Evolutionary conservation across 805 yeast genomes (phyloP), one percentile per base, ranked within the genome.

Genomic region (Zygosaccharomyces bisporus): DNA sequence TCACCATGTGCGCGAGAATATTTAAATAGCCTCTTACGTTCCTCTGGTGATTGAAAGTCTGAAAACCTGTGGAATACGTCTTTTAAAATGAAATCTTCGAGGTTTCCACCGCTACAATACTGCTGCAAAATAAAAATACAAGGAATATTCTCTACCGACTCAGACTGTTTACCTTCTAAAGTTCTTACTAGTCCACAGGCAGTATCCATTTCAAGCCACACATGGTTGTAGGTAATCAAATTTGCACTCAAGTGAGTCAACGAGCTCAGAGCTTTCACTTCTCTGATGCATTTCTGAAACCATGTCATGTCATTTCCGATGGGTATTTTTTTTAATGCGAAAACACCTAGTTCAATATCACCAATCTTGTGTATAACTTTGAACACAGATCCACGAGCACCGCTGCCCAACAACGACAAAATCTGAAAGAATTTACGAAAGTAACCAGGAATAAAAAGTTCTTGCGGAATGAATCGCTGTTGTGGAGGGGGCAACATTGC

Each of bases 91-190:
- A 83, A 73, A 43, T 80, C 85, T 55, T 89, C 96, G 45, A 89
- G 64, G 33, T 87, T 87, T 0, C 96, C 96, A 12, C 95, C 95
- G 40, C 79, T 83, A 58, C 96, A 89, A 59, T 84, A 89, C 58
- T 89, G 95, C 61, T 86, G 91, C 10, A 89, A 67, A 7, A 89
- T 84, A 55, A 79, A 89, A 4, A 89, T 87, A 60, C 85, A 83
- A 0, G 90, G 89, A 4, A 77, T 71, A 21, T 60, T 58, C 25
- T 48, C 51, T 10, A 40, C 37, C 6, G 47, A 45, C 14, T 42
- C 52, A 3, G 47, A 40, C 5, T 46, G 53, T 17, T 50, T 40
- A 4, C 57, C 55, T 9, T 55, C 51, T 10, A 47, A 23, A 1
- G 54, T 46, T 27, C 52, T 43, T 3, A 57, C 54, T 4, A 61